A percentile compares a stretch with the other conserved stretches of the same genome.
Conservation (phyloP, 306 rosid genomes). For the Fragaria iinumae region DNA sequence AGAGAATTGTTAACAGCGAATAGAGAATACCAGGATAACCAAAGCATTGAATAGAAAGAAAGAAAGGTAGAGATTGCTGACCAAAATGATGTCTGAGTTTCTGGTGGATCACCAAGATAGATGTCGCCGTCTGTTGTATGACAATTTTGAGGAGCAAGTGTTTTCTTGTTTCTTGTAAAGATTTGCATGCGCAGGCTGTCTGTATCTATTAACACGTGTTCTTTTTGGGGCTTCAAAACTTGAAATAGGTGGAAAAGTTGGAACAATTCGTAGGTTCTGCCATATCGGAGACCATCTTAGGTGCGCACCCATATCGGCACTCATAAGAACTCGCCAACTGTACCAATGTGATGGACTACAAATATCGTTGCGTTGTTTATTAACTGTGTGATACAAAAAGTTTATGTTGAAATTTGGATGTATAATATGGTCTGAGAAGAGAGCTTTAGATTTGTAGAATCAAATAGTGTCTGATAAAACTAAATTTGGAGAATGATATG, state of each 20-base stretch:
- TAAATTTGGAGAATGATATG: too few species aligned
- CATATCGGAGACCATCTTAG: too few species aligned
- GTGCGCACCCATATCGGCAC: too few species aligned
- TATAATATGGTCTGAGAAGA: neutral
- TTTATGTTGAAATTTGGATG: too few species aligned
- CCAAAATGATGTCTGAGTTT: neutral
- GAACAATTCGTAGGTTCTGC: too few species aligned
- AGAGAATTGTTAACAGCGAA: neutral
- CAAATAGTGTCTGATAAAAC: too few species aligned
- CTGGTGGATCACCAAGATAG: neutral
- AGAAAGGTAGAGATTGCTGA: neutral
- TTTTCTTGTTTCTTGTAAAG: neutral
- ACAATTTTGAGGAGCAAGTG: neutral
- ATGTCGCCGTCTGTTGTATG: neutral
- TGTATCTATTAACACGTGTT: neutral
- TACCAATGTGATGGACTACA: too few species aligned
- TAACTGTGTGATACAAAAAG: too few species aligned
- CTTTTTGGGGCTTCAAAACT: neutral
- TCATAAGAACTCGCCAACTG: too few species aligned
- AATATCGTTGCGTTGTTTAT: too few species aligned
- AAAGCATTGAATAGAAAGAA: neutral
- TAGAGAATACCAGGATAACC: neutral
- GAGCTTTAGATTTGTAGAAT: too few species aligned
- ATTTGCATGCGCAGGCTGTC: neutral
- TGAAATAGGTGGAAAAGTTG: neutral